Base-by-base conservation (phyloP, 306 rosid genomes). In the Cucumis cinereus region DNA sequence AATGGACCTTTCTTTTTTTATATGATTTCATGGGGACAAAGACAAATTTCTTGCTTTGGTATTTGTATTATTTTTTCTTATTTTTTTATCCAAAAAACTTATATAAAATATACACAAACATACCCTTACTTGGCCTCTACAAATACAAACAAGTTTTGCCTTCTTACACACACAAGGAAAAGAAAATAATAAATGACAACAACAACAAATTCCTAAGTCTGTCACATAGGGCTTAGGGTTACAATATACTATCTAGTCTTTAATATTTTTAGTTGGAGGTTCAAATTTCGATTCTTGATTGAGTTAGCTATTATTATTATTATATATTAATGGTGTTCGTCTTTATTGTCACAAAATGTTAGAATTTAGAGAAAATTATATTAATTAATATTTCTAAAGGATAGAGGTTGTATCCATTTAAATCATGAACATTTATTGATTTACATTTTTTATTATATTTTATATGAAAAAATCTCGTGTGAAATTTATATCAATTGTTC, bases 21-120 rank as follows among this genome's bases (percentile, higher is more conserved):
- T 68, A 41, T 41, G 9, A 68, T 68, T 63, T 63, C 19, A 12
- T 68, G 10, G 36, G 55, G 7, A 41, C 0, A 10, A 10, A 4
- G 74, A 68, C 74, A 68, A 68, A 40, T 13, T 67, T 66, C 17
- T 67, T 68, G 74, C 74, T 5, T 68, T 68, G 74, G 55, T 68
- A 41, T 43, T 68, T 68, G 55, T 12, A 68, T 68, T 41, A 12
- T 45, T 45, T 10, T 7, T 43, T 43, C 0, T 2, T 10, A 0
- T 43, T 10, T 43, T 45, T 22, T 6, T 23, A 43, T 43, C n/a
- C 4, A 17, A 36, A 43, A 68, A 68, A 43, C 35, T 7, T 8
- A 35, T 13, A 63, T 30, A 17, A 63, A 3, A 33, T 38, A 36
- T 6, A 36, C 19, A 60, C 40, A 60, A 16, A 56, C 61, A 56